Evolutionary conservation across 2,329 filamentous ascomycete species (phyloP).

Genomic region (Plenodomus tracheiphilus): DNA sequence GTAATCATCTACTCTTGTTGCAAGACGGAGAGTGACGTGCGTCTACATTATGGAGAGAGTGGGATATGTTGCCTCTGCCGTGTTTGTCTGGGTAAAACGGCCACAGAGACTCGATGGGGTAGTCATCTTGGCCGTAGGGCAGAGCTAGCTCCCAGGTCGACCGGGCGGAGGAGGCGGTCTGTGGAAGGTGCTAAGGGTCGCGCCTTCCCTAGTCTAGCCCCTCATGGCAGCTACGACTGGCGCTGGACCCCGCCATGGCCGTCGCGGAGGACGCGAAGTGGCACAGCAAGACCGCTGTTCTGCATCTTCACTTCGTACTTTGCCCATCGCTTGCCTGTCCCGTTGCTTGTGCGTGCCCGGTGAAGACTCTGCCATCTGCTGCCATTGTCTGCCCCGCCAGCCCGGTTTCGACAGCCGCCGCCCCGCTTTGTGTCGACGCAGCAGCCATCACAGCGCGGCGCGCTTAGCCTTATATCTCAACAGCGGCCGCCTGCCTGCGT

Average conservation of each 20-base stretch:
- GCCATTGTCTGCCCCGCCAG: constrained; percentile 4
- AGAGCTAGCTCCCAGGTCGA: background rate
- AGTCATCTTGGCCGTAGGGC: background rate
- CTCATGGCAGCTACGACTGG: constrained; percentile 1
- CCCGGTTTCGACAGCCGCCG: constrained; percentile 24
- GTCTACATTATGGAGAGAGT: background rate
- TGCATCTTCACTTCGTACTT: constrained; percentile 14
- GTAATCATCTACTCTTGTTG: background rate
- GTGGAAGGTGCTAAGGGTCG: background rate
- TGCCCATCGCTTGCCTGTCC: constrained; percentile 18
- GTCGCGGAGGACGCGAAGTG: constrained; percentile 1
- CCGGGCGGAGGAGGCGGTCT: background rate
- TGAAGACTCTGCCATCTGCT: constrained; percentile 20
- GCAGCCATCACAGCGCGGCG: constrained; percentile 32
- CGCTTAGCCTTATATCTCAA: constrained; percentile 33
- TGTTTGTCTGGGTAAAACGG: background rate
- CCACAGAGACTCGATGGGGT: background rate
- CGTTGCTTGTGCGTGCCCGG: constrained; percentile 11
- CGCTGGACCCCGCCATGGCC: constrained; percentile 3
- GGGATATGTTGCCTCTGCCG: background rate
- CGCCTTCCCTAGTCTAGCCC: background rate
- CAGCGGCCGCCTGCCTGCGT: constrained; percentile 14
- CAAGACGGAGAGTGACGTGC: background rate
- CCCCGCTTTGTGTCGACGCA: constrained; percentile 19
- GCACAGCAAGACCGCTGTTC: constrained; percentile 24